phyloP scores from a whole-genome alignment of 1,284 basidiomycete genomes.

The Xerocomus nothofagi region DNA sequence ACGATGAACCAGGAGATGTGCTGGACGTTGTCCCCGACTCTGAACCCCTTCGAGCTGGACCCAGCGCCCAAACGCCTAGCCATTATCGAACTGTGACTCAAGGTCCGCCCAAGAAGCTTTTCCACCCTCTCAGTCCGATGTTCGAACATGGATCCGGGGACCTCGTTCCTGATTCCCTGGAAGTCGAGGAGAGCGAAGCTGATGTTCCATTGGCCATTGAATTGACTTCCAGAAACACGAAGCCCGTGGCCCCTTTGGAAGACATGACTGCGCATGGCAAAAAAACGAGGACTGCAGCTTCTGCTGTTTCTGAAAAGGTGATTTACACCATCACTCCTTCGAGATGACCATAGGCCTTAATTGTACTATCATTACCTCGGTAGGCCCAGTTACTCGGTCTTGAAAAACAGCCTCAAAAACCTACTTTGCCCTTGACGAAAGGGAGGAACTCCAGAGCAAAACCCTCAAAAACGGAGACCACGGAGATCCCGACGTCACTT shows the following conservation, averaged over 20 bases:
- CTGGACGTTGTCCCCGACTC: conserved; percentile 59
- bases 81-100: conserved; percentile 3
- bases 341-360: not conserved
- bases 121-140: conserved; percentile 28
- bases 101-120: conserved; percentile 19
- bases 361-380: not conserved
- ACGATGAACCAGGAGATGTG: conserved; percentile 23
- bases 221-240: conserved; percentile 10
- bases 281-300: conserved; percentile 4
- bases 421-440: conserved; percentile 7
- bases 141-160: conserved; percentile 29
- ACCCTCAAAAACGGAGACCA: conserved; percentile 17
- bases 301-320: conserved; percentile 21
- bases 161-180: conserved; percentile 32
- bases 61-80: conserved; percentile 5
- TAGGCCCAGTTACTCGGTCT: conserved; percentile 3
- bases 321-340: not conserved
- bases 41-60: conserved; percentile 40
- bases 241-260: conserved; percentile 15
- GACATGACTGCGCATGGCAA: not conserved
- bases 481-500: conserved; percentile 39
- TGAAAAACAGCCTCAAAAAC: conserved; percentile 14
- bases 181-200: conserved; percentile 33
- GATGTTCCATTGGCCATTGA: conserved; percentile 43
- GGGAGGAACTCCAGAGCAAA: conserved; percentile 13